Evolutionary conservation across 192 early-diverging fungal genomes (phyloP).

Genomic region (Oehlia diaphana): DNA sequence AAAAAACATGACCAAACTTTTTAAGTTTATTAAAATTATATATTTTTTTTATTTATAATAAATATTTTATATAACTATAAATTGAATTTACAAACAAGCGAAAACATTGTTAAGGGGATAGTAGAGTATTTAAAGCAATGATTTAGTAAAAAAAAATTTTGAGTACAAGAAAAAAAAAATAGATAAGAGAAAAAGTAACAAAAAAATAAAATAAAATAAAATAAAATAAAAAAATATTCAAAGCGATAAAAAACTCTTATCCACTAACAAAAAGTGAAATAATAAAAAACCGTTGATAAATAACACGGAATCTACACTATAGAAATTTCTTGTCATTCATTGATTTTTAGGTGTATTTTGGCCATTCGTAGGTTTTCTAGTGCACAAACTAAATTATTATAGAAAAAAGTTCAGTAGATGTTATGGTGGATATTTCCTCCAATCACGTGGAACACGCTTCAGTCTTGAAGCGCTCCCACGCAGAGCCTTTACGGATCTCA

Average conservation of each 20-base stretch:
- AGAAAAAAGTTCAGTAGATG: neutral
- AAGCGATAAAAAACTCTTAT: too few species aligned
- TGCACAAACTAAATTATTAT: constrained; percentile 10
- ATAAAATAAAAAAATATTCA: neutral
- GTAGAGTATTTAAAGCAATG: too few species aligned
- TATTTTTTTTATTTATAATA: neutral
- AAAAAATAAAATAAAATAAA: neutral
- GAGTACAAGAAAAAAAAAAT: too few species aligned
- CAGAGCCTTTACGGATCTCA: constrained; percentile 31
- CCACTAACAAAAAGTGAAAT: neutral
- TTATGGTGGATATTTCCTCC: constrained; percentile 30
- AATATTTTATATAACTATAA: neutral
- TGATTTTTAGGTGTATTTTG: neutral
- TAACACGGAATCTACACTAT: neutral
- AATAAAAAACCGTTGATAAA: neutral
- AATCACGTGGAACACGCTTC: constrained; percentile 19
- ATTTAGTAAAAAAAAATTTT: too few species aligned
- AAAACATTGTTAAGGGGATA: neutral
- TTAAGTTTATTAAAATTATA: neutral
- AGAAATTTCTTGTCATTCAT: neutral
- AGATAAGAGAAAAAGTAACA: too few species aligned
- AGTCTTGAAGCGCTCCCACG: constrained; percentile 22
- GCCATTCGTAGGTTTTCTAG: neutral
- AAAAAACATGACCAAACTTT: neutral
- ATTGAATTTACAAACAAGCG: neutral